Percentiles rank a stretch among this genome's conserved stretches.
Conservation (phyloP, 1,284 basidiomycete genomes). For the Pseudomicrostroma phylloplanum region DNA sequence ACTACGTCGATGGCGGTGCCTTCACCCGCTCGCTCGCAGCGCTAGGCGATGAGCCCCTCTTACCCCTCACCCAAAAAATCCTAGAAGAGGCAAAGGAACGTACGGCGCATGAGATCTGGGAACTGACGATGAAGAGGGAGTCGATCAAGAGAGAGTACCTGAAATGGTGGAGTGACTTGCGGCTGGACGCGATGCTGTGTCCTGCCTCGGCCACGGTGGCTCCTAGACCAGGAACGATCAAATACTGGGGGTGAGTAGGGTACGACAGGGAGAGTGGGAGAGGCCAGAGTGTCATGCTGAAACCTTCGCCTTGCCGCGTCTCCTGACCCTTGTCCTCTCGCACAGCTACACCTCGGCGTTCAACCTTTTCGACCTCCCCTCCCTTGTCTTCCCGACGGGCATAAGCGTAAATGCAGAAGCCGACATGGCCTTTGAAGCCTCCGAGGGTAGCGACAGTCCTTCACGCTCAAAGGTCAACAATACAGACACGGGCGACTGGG, state of each 20-base stretch:
- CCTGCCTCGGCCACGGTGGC: conserved; percentile 20
- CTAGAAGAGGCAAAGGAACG: conserved; percentile 18
- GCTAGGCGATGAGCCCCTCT: background rate
- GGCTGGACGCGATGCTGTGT: conserved; percentile 25
- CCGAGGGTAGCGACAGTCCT: background rate
- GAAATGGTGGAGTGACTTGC: conserved; percentile 18
- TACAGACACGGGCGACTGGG: background rate
- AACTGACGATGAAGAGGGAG: conserved; percentile 14
- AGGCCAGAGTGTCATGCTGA: background rate
- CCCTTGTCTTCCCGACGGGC: conserved; percentile 26
- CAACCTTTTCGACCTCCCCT: conserved; percentile 32
- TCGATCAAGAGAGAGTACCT: conserved; percentile 19
- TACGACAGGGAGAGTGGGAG: background rate
- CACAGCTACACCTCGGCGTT: conserved; percentile 27
- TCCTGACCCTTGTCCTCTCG: background rate
- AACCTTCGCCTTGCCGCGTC: background rate
- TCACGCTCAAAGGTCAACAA: too few species aligned
- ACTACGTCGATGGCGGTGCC: background rate
- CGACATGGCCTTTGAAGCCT: conserved; percentile 17
- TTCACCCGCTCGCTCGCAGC: background rate
- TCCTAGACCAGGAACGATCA: conserved; percentile 21
- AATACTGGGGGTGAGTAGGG: conserved; percentile 1
- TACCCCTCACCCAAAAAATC: background rate
- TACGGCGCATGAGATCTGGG: conserved; percentile 19
- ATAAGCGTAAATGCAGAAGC: conserved; percentile 12